Percentiles rank a stretch among this genome's conserved stretches.
Evolutionary conservation across 305 asterid genomes (phyloP).

Genomic region (Rubia tinctorum): DNA sequence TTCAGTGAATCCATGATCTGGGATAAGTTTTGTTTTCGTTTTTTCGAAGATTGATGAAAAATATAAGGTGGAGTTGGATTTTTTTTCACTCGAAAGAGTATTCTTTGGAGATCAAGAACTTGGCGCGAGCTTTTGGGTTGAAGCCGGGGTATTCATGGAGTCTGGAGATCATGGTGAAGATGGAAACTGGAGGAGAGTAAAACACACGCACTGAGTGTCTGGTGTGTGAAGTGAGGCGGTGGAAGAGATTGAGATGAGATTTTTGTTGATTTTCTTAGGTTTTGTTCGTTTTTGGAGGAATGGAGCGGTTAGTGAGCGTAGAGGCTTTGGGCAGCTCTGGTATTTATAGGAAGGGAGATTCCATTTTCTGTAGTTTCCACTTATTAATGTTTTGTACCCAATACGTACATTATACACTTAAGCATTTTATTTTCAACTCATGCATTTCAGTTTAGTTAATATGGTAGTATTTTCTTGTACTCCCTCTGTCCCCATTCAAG

Average conservation of each 20-base stretch:
- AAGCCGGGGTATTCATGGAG: slow-evolving; percentile 15
- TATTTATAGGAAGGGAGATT: slow-evolving; percentile 47
- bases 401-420: too few relatives aligned
- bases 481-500: too few relatives aligned
- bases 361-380: slow-evolving; percentile 17
- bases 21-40: not conserved
- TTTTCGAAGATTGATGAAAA: too few relatives aligned
- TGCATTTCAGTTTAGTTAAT: too few relatives aligned
- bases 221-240: not conserved
- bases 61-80: not conserved
- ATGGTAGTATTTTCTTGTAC: too few relatives aligned
- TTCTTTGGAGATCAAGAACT: slow-evolving; percentile 20
- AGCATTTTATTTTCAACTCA: too few relatives aligned
- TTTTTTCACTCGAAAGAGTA: slow-evolving; percentile 31
- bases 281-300: slow-evolving; percentile 9
- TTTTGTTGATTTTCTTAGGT: not conserved
- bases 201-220: slow-evolving; percentile 9
- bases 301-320: slow-evolving; percentile 18
- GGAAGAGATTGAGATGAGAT: not conserved
- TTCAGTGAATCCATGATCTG: slow-evolving; percentile 44
- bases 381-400: not conserved
- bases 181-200: not conserved
- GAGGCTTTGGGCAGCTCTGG: slow-evolving; percentile 13
- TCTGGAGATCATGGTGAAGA: slow-evolving; percentile 21
- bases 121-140: slow-evolving; percentile 20